A percentile compares a stretch with the other conserved stretches of the same genome.
Evolutionary conservation across 768 basidiomycete genomes (phyloP).

Genomic region (Kwoniella sp.): DNA sequence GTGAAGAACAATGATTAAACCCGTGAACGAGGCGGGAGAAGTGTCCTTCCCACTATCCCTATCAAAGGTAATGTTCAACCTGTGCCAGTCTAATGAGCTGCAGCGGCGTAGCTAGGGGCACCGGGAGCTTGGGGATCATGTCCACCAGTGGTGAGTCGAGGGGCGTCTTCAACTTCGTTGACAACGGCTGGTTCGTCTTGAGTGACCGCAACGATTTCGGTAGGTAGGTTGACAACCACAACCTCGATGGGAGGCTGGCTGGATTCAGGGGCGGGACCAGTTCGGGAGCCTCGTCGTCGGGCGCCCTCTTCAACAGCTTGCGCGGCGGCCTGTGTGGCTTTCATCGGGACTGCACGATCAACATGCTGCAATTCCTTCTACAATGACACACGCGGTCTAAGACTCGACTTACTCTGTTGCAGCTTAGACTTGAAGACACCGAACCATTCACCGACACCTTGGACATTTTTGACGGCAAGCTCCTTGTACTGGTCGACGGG

Average conservation of each 20-base stretch:
- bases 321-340: conserved; percentile 8
- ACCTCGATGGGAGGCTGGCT: not conserved
- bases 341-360: not conserved
- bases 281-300: not conserved
- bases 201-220: not conserved
- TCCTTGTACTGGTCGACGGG: conserved; percentile 35
- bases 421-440: conserved; percentile 25
- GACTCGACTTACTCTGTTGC: conserved; percentile 13
- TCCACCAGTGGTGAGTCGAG: conserved; percentile 36
- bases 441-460: conserved; percentile 17
- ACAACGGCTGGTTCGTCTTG: not conserved
- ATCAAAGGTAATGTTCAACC: not conserved
- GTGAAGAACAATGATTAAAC: too few relatives aligned
- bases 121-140: conserved; percentile 38
- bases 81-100: conserved; percentile 5
- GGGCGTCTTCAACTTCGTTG: conserved; percentile 17
- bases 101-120: conserved; percentile 38
- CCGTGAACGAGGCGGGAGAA: too few relatives aligned
- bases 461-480: conserved; percentile 5
- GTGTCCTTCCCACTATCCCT: too few relatives aligned
- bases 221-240: not conserved
- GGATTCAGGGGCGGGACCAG: not conserved
- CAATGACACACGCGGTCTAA: too few relatives aligned
- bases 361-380: not conserved
- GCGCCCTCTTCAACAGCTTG: not conserved